Base-by-base conservation (phyloP, 2,329 filamentous ascomycete species). In the Cladosporium cucumerinum region DNA sequence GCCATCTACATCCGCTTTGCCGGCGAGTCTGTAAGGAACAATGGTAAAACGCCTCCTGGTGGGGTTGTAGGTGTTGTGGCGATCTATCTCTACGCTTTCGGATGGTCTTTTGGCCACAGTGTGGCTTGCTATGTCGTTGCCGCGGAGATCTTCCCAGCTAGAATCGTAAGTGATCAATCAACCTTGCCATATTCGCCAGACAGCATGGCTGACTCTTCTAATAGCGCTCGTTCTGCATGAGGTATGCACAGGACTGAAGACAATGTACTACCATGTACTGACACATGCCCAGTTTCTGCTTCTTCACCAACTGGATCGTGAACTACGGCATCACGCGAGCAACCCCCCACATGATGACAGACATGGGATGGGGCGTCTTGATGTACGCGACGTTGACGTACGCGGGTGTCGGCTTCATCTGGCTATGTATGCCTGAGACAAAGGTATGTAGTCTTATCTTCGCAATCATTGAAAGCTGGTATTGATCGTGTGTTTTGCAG, bases 231-330 rank as follows among this genome's bases (percentile, higher is more conserved):
- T 66, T 69, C 65, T 69, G 67, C 65, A 69, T 69, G 66, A 54
- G 23, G 48, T 30, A 30, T 8, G 28, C 28, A 5, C 28, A 5
- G 28, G 4, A 30, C 4, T 30, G 28, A 30, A 30, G 28, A 30
- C 28, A 8, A 30, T 30, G 28, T 5, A 8, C 8, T 7, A 8
- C 28, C 28, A 30, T 30, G 28, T 39, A 39, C 16, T 46, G n/a
- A 46, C 39, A 21, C 49, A 64, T 61, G 55, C 66, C 67, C 64
- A 51, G 65, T 6, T 68, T 69, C 51, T 69, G 68, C 48, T 69
- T 69, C 65, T 69, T 69, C 61, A 58, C 65, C 55, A 69, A 69
- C 46, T 69, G 68, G 68, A 69, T 69, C 34, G 67, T 69, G 18
- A 65, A 69, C 63, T 69, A 69, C 28, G 67, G 66, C 12, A 66